Conservation (phyloP, 352 stramenopile genomes). For the Thraustotheca clavata region DNA sequence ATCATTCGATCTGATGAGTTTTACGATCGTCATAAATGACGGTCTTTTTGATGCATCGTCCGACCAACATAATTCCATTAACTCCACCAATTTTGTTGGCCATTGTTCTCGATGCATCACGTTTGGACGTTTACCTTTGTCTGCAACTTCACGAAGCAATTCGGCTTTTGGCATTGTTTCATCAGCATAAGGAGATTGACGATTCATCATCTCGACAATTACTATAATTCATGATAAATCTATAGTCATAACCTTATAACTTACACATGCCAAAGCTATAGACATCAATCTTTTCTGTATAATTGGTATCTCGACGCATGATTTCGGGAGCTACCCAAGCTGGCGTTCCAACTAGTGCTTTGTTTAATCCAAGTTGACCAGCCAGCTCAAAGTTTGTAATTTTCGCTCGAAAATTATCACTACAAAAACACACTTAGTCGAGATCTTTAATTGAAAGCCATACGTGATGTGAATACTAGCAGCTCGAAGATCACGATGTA, state of each 20-base stretch:
- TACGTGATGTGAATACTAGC: conserved; percentile 1
- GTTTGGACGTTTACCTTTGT: neutral
- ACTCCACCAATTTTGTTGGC: neutral
- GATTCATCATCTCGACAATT: neutral
- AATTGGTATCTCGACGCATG: neutral
- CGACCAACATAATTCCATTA: neutral
- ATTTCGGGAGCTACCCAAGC: conserved; percentile 17
- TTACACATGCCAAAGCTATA: conserved; percentile 17
- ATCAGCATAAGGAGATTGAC: neutral
- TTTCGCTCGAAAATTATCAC: neutral
- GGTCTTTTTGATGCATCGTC: neutral
- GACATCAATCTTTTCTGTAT: conserved; percentile 18
- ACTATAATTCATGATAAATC: neutral
- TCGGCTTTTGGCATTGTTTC: neutral
- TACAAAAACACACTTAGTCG: neutral
- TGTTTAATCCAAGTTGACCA: neutral
- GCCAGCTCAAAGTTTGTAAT: neutral
- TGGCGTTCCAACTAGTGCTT: neutral
- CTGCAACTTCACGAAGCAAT: neutral
- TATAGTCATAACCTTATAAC: neutral
- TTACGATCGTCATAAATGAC: neutral
- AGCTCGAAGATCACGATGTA: neutral
- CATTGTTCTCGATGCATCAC: neutral
- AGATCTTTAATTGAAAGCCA: neutral
- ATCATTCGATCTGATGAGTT: too few species aligned